Evolutionary conservation across 1,284 basidiomycete genomes (phyloP).

Genomic region (Amylostereum areolatum): DNA sequence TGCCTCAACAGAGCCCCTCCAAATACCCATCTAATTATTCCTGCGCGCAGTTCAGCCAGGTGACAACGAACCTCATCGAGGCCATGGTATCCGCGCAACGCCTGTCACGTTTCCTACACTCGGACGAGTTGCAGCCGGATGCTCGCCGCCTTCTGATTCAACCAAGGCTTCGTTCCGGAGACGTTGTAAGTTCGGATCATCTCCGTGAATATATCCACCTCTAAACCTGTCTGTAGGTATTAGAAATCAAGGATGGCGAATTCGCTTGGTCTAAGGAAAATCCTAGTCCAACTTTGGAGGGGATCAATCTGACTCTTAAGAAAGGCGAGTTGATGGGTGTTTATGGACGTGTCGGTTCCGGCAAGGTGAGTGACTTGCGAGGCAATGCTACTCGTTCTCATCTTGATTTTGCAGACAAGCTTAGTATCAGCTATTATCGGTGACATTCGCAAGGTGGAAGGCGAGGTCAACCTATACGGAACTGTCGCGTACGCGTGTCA

Average conservation of each 20-base stretch:
- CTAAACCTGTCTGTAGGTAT: conserved; percentile 31
- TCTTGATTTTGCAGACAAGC: conserved; percentile 43
- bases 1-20: background rate
- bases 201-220: background rate
- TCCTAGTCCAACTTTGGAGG: conserved; percentile 63
- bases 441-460: conserved; percentile 80
- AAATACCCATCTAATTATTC: too few species aligned
- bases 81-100: conserved; percentile 84
- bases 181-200: conserved; percentile 40
- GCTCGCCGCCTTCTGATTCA: conserved; percentile 52
- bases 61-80: conserved; percentile 77
- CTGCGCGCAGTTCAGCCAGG: conserved; percentile 49
- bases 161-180: conserved; percentile 45
- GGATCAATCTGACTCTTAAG: conserved; percentile 68
- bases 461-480: conserved; percentile 67
- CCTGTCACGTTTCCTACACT: conserved; percentile 71
- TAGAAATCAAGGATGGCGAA: conserved; percentile 69
- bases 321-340: conserved; percentile 89
- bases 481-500: conserved; percentile 87
- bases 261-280: conserved; percentile 70
- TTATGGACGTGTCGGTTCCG: conserved; percentile 88
- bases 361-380: conserved; percentile 55
- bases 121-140: conserved; percentile 77
- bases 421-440: conserved; percentile 77
- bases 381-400: background rate